Evolutionary conservation across 2,329 filamentous ascomycete species (phyloP), one percentile per base, ranked within the genome.

Genomic region (Scedosporium apiospermum): DNA sequence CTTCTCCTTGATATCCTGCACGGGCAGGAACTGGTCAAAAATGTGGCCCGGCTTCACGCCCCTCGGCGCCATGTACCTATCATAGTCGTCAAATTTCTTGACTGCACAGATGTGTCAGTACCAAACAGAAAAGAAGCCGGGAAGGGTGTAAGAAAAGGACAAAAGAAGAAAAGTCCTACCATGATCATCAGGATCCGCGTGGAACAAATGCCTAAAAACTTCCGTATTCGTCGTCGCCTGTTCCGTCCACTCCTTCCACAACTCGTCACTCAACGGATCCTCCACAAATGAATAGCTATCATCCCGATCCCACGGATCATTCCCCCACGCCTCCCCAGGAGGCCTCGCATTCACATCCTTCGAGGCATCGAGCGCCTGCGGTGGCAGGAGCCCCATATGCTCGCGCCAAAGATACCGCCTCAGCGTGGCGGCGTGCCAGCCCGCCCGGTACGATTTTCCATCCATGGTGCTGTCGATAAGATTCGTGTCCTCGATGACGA

Each of bases 81-180:
- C 88, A 71, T 98, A 98, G 66, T 97, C 91, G 1, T 92, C 87
- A 68, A 96, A 98, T 0, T 83, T 96, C 80, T 88, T 90, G 72
- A 97, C 87, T 87, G 7, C 10, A n/a, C 4, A 60, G 16, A 21
- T 49, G n/a, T 16, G 58, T 10, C 4, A 60, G 44, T 16, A 61
- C 69, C 51, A 70, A 66, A 30, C 5, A 21, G 57, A 62, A 10
- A 55, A 53, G 23, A 60, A 18, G 10, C 14, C 21, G 6, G 12
- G 59, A 18, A 55, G 49, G 44, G 57, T 18, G 53, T 7, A 27
- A 18, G 4, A 61, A 23, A n/a, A 55, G 26, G 21, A 38, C 41
- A 34, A 3, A 49, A 53, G 16, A 9, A 41, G 30, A 14, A 14
- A 46, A 71, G 82, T 14, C 34, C 72, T 75, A 88, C 86, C 90